These are phyloP conservation scores for Pseudogymnoascus sp. DNA, from an alignment of 2,329 filamentous ascomycete species.

Conservation along the genomic window DNA sequence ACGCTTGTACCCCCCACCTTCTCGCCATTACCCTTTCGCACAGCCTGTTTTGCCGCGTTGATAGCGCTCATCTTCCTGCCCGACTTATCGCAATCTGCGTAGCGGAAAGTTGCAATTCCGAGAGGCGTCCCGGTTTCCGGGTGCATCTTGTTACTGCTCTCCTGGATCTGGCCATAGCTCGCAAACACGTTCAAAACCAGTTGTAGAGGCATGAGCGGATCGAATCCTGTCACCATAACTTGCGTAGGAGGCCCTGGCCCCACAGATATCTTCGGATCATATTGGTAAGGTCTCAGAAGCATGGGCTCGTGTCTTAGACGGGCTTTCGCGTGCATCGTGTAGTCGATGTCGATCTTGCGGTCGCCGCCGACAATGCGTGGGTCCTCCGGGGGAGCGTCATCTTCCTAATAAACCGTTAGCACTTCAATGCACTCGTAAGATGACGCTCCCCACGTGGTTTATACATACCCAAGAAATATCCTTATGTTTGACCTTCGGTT, in stretches of 20 bases:
- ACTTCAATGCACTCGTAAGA: slow-evolving; percentile 36
- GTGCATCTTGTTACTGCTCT: slow-evolving; percentile 90
- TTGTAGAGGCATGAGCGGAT: slow-evolving; percentile 73
- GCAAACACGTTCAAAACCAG: slow-evolving; percentile 70
- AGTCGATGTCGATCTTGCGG: slow-evolving; percentile 60
- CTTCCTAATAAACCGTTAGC: slow-evolving; percentile 61
- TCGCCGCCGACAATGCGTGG: slow-evolving; percentile 68
- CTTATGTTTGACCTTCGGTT: slow-evolving; percentile 51
- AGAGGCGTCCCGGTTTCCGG: slow-evolving; percentile 90
- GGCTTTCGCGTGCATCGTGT: slow-evolving; percentile 53
- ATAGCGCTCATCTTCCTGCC: slow-evolving; percentile 54
- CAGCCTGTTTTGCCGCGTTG: slow-evolving; percentile 72
- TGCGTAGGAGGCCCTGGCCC: slow-evolving; percentile 85
- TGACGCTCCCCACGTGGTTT: slow-evolving; percentile 47
- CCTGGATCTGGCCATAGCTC: slow-evolving; percentile 77
- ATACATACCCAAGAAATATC: slow-evolving; percentile 60
- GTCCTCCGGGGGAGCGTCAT: slow-evolving; percentile 71
- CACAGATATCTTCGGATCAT: slow-evolving; percentile 74
- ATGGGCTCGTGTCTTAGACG: slow-evolving; percentile 67
- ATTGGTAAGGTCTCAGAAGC: slow-evolving; percentile 70
- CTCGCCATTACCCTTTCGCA: slow-evolving; percentile 66
- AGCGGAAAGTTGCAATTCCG: slow-evolving; percentile 86
- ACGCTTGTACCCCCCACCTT: slow-evolving; percentile 71
- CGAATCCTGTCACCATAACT: slow-evolving; percentile 92
- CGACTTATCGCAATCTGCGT: slow-evolving; percentile 50